Percentiles rank a stretch among this genome's conserved stretches.
These are phyloP conservation scores for Penicillium sp. DNA, from an alignment of 2,329 filamentous ascomycete genomes.

Conservation along the genomic window DNA sequence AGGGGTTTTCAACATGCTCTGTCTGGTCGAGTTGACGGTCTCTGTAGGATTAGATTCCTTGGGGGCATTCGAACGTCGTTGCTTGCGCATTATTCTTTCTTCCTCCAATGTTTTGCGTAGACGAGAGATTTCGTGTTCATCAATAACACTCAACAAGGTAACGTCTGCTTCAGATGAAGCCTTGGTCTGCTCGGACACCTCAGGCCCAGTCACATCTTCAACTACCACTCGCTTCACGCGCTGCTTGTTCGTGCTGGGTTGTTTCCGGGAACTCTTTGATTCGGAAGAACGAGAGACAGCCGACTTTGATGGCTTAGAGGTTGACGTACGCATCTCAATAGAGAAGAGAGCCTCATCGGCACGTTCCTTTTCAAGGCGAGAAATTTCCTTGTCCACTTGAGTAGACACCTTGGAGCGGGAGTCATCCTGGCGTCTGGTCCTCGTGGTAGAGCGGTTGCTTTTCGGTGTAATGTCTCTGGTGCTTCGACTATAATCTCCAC, in stretches of 20 bases:
- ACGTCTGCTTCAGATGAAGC: slow-evolving; percentile 36
- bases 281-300: slow-evolving; percentile 18
- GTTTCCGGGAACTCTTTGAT: slow-evolving; percentile 28
- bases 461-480: slow-evolving; percentile 32
- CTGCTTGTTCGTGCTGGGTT: slow-evolving; percentile 40
- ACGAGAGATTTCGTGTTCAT: slow-evolving; percentile 51
- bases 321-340: slow-evolving; percentile 28
- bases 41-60: slow-evolving; percentile 40
- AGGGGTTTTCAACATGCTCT: slow-evolving; percentile 38
- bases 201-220: slow-evolving; percentile 36
- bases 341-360: slow-evolving; percentile 41
- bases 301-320: slow-evolving; percentile 22
- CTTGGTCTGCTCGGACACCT: slow-evolving; percentile 30
- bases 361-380: slow-evolving; percentile 36
- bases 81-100: slow-evolving; percentile 48
- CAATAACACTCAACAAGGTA: slow-evolving; percentile 56
- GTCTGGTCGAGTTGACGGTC: slow-evolving; percentile 37
- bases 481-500: slow-evolving; percentile 28
- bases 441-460: slow-evolving; percentile 29
- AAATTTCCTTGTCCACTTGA: slow-evolving; percentile 39
- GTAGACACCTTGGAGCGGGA: slow-evolving; percentile 32
- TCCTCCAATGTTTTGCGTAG: slow-evolving; percentile 57
- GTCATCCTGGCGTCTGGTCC: slow-evolving; percentile 26
- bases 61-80: slow-evolving; percentile 32
- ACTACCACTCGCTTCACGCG: slow-evolving; percentile 39